phyloP scores from a whole-genome alignment of 2,329 filamentous ascomycete genomes.

The Dendryphion nanum region DNA sequence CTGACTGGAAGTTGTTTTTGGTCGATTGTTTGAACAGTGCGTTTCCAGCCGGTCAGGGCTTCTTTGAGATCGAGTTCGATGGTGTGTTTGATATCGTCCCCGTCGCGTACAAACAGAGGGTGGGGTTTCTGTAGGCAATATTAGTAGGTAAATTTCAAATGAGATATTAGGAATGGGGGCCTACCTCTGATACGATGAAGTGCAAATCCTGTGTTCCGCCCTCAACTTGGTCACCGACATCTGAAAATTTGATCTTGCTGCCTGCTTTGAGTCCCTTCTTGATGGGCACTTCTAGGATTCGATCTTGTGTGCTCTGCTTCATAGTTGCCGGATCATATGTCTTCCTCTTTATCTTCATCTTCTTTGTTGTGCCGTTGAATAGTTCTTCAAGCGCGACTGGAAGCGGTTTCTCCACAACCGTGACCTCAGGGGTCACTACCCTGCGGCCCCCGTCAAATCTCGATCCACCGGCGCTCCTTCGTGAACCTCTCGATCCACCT shows the following conservation, averaged over 20 bases:
- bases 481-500: constrained; percentile 37
- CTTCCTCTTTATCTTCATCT: constrained; percentile 97
- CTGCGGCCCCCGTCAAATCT: constrained; percentile 41
- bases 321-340: constrained; percentile 78
- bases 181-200: constrained; percentile 91
- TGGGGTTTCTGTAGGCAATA: constrained; percentile 71
- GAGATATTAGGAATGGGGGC: constrained; percentile 28
- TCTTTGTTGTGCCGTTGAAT: constrained; percentile 84
- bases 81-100: constrained; percentile 78
- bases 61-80: constrained; percentile 88
- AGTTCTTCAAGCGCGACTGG: constrained; percentile 84
- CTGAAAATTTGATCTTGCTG: constrained; percentile 96
- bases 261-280: constrained; percentile 95
- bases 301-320: constrained; percentile 83
- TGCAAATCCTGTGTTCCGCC: constrained; percentile 94
- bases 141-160: constrained; percentile 14
- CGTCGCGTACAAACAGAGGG: constrained; percentile 78
- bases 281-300: constrained; percentile 90
- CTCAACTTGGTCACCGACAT: constrained; percentile 96
- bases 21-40: constrained; percentile 91
- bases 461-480: constrained; percentile 26
- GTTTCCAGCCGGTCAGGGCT: constrained; percentile 88
- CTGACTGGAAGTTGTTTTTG: constrained; percentile 78
- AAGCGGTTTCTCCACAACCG: constrained; percentile 82
- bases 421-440: constrained; percentile 74